Evolutionary conservation across 345 rosid species (phyloP), one percentile per base, ranked within the genome.

Genomic region (Streptanthus diversifolius): DNA sequence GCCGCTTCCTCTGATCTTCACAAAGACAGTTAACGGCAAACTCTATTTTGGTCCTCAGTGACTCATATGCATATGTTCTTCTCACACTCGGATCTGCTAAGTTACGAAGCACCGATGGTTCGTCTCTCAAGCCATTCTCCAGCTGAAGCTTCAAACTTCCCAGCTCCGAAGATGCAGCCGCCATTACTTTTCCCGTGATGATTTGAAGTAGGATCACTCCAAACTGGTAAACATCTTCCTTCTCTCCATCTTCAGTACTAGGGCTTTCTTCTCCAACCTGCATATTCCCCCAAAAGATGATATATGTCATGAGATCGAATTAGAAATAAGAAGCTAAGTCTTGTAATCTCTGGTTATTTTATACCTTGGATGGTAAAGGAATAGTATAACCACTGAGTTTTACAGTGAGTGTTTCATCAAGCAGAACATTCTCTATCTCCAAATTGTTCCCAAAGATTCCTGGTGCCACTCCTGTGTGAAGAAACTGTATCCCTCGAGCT

Each of bases 201-300:
- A 88, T 65, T 76, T 89, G 88, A 53, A 89, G 59, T 21, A 91
- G 82, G 48, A 93, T 87, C 44, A 81, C 77, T n/a, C 98, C 98
- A 27, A 93, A 85, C 78, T 88, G 97, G 81, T 91, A 93, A 24
- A 93, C 80, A 62, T 93, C 98, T 81, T 93, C 98, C 64, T 88
- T 93, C 71, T 86, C 96, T 53, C 85, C 82, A 57, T 69, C 81
- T 79, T 74, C 83, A 37, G 63, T 44, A 58, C 86, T 82, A 53
- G 89, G 85, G 49, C 78, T 83, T 52, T 86, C 91, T 1, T 83
- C 78, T 41, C 88, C 92, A 8, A 57, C 77, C 97, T 93, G 85
- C 30, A 7, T 45, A 19, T 36, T 40, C 1, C 30, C 44, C 6
- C 37, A 19, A n/a, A 76, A 54, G 7, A 36, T 47, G 39, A 44